Conservation (phyloP, 371 early-diverging fungal species). For the Umbelopsis sp. region DNA sequence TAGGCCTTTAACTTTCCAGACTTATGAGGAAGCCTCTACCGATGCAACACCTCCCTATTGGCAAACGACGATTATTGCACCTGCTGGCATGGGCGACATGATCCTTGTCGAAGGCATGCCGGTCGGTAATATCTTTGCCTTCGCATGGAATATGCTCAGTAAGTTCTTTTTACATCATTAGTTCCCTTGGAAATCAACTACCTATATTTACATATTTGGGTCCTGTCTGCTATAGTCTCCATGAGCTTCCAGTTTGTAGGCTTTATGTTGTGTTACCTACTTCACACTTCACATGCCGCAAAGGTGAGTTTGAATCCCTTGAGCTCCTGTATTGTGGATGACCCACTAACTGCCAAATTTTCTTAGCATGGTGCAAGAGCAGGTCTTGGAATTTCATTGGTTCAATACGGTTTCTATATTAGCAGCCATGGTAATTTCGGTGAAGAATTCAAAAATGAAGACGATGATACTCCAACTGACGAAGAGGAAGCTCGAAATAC, state of each 20-base stretch:
- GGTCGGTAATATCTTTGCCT: constrained; percentile 60
- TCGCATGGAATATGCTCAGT: constrained; percentile 68
- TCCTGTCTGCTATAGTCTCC: constrained; percentile 47
- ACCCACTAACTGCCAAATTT: background rate
- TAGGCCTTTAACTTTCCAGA: constrained; percentile 31
- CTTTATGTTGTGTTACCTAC: constrained; percentile 70
- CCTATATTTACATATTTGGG: constrained; percentile 5
- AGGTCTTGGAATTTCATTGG: constrained; percentile 63
- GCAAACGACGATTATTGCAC: constrained; percentile 62
- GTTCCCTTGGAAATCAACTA: background rate
- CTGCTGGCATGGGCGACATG: constrained; percentile 59
- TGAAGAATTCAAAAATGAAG: constrained; percentile 24
- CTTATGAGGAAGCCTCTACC: constrained; percentile 63
- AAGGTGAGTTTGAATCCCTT: constrained; percentile 41
- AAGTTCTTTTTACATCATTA: constrained; percentile 20
- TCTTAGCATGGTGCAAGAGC: constrained; percentile 59
- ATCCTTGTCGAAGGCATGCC: constrained; percentile 69
- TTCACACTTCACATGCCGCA: constrained; percentile 68
- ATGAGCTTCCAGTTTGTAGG: constrained; percentile 75
- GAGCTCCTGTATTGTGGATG: background rate
- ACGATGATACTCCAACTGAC: constrained; percentile 27
- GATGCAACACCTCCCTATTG: constrained; percentile 69
- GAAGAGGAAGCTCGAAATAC: constrained; percentile 27
- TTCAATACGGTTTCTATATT: constrained; percentile 58
- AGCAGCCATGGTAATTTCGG: constrained; percentile 38